phyloP scores from a whole-genome alignment of 1,284 basidiomycete species.

The Porodaedalea pini region DNA sequence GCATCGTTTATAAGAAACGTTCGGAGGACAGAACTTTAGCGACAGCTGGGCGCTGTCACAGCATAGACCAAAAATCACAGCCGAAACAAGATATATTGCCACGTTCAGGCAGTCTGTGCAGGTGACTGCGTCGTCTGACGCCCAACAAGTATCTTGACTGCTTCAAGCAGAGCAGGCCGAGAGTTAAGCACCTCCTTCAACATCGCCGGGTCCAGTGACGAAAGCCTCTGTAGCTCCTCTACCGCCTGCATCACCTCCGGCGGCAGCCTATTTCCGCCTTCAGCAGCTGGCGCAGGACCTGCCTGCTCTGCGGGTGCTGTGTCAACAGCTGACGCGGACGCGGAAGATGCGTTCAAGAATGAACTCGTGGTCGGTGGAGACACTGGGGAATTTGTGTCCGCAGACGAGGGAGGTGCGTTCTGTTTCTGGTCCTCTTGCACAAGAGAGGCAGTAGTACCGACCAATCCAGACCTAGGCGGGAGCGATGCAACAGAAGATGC shows the following conservation, averaged over 20 bases:
- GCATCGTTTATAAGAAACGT: too few species aligned
- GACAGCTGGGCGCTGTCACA: too few species aligned
- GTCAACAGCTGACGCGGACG: neutral
- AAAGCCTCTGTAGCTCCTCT: conserved; percentile 10
- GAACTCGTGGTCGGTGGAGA: neutral
- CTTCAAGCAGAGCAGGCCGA: conserved; percentile 9
- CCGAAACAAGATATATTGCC: too few species aligned
- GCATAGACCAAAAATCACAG: too few species aligned
- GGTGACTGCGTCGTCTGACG: neutral
- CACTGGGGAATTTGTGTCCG: neutral
- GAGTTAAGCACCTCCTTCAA: conserved; percentile 8
- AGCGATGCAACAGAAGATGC: conserved; percentile 5
- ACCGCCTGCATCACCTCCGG: conserved; percentile 8
- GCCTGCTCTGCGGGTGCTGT: neutral
- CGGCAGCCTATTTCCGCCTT: neutral
- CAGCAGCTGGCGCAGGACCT: neutral
- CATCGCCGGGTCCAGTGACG: conserved; percentile 3
- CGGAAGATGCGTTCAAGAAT: neutral
- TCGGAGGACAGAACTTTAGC: too few species aligned
- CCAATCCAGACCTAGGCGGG: conserved; percentile 1
- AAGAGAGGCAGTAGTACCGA: neutral
- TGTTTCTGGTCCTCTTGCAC: neutral
- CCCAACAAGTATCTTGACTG: neutral
- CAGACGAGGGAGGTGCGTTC: neutral
- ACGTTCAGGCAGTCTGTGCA: too few species aligned